Evolutionary conservation across 345 rosid genomes (phyloP).

Genomic region (Boechera retrofracta): DNA sequence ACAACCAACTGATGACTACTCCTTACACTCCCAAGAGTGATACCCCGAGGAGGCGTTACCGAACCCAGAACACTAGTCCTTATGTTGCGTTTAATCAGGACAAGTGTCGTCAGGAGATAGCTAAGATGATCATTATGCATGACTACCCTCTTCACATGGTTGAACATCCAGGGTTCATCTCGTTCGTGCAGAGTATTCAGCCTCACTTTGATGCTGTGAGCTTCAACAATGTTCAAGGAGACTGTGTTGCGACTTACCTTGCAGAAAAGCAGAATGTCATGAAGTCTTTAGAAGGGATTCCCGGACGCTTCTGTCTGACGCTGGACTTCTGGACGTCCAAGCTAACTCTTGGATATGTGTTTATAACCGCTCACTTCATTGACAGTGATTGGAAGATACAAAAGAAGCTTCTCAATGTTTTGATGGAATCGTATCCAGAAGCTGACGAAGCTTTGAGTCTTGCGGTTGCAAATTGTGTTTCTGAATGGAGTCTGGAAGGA

Average conservation of each 20-base stretch:
- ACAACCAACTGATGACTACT: constrained; percentile 48
- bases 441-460: constrained; percentile 72
- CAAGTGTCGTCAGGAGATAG: constrained; percentile 76
- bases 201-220: constrained; percentile 72
- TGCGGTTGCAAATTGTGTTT: constrained; percentile 80
- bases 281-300: constrained; percentile 68
- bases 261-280: constrained; percentile 80
- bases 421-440: constrained; percentile 84
- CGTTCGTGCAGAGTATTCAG: constrained; percentile 80
- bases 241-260: constrained; percentile 84
- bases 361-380: constrained; percentile 77
- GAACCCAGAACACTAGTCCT: constrained; percentile 52
- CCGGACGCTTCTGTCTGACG: constrained; percentile 79
- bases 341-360: constrained; percentile 72
- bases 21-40: constrained; percentile 60
- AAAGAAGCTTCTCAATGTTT: constrained; percentile 75
- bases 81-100: constrained; percentile 72
- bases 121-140: constrained; percentile 85
- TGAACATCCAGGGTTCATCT: constrained; percentile 76
- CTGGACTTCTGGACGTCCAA: constrained; percentile 78
- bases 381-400: constrained; percentile 86
- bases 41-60: constrained; percentile 73
- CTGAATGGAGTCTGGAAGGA: constrained; percentile 85
- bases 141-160: constrained; percentile 92
- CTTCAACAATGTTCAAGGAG: constrained; percentile 86